Evolutionary conservation across 345 rosid genomes (phyloP).

Genomic region (Mallotus nudiflorus): DNA sequence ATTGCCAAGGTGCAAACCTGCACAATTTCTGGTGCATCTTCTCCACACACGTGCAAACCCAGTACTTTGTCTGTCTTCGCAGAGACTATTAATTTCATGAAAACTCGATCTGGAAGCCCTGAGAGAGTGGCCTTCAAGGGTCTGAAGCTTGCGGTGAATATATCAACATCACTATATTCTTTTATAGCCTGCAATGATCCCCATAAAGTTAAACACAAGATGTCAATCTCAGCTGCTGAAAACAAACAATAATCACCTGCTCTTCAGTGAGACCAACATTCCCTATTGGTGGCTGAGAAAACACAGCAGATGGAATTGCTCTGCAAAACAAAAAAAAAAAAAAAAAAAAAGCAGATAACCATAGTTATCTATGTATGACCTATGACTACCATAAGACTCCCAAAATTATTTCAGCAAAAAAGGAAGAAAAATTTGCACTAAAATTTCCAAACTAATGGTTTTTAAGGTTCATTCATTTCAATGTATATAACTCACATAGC

Average conservation of each 20-base stretch:
- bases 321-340: constrained; percentile 36
- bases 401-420: not conserved
- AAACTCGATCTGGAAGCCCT: constrained; percentile 86
- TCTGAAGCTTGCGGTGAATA: constrained; percentile 84
- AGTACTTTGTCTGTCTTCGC: constrained; percentile 70
- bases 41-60: constrained; percentile 94
- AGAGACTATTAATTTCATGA: constrained; percentile 88
- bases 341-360: not conserved
- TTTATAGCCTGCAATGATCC: constrained; percentile 63
- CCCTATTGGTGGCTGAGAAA: constrained; percentile 97
- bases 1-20: constrained; percentile 45
- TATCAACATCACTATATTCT: constrained; percentile 72
- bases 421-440: not conserved
- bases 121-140: constrained; percentile 92
- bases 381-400: not conserved
- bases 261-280: constrained; percentile 91
- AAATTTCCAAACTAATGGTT: not conserved
- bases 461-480: not conserved
- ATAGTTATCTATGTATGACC: not conserved
- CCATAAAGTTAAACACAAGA: constrained; percentile 19
- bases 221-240: constrained; percentile 10
- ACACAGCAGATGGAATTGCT: constrained; percentile 91
- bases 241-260: constrained; percentile 46
- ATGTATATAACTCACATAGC: not conserved
- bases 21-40: constrained; percentile 82